Base-by-base conservation (phyloP, 768 basidiomycete genomes). In the Boletus huronensis region DNA sequence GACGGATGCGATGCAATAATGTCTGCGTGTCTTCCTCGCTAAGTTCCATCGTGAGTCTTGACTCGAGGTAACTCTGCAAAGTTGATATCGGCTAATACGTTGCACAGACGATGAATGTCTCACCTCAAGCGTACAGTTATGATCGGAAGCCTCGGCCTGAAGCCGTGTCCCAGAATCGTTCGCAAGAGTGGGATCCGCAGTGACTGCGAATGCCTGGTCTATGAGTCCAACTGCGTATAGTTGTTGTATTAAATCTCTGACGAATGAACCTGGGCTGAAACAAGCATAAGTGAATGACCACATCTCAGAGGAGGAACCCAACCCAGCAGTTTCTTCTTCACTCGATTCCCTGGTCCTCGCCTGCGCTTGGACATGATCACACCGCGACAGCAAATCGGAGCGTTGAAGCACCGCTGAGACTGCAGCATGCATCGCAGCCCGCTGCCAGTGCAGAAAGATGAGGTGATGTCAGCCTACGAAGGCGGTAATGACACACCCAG, bases 121-220 rank as follows among this genome's bases (percentile, higher is more conserved):
- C 53, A 87, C 89, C 64, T 81, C 79, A 6, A 88, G 68, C 31
- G 86, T 82, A 23, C 73, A 60, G n/a, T 81, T 79, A 52, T 73
- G 72, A 55, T 88, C 88, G 45, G 80, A 78, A 6, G 84, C 80
- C 62, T 90, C 88, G 1, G 75, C 61, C 41, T 77, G 74, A 55
- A 88, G 70, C 43, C 80, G 79, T 9, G 80, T 69, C 5, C 72
- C 65, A 63, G 62, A 72, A 58, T 84, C 81, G 52, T 77, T 79
- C 0, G 75, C 69, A 16, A 82, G 73, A 52, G 72, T 70, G 2
- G 81, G 79, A 61, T 85, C 82, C 23, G 83, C 63, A 41, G 79
- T 77, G 21, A 74, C 49, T 6, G 79, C 82, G 47, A 83, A 78
- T 0, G 75, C 62, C 44, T 75, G 72, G 38, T 87, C 81, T 32